Evolutionary conservation across 2,329 filamentous ascomycete species (phyloP), one percentile per base, ranked within the genome.

Genomic region (Aspergillus pseudoviridinutans): DNA sequence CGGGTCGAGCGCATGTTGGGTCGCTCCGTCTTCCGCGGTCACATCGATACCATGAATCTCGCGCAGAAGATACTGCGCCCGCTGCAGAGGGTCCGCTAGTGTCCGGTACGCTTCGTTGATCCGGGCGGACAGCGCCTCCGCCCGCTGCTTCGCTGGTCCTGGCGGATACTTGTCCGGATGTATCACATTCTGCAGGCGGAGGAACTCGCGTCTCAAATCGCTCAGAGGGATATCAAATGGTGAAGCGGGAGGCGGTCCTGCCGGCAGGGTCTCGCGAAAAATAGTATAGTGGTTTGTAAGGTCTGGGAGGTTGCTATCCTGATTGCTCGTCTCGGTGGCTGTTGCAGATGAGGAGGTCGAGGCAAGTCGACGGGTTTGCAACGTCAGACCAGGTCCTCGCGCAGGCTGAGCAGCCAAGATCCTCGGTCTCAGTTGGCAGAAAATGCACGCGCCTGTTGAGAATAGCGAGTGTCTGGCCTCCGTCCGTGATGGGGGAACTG

Each of bases 21-120:
- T 83, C n/a, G 73, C 68, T 76, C 95, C 92, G 68, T 97, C 92
- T 65, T 87, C 85, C 1, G 86, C 87, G 0, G 73, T 76, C 24
- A 94, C 86, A 69, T 96, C 90, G 22, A 92, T 83, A 0, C 87
- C 91, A 44, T 87, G 82, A 54, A 72, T 70, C 52, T 88, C 77
- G 3, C 77, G 75, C 0, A 97, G 83, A 5, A 97, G 78, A 72
- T 97, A 96, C 73, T 97, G 91, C n/a, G 93, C 92, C 25, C 94
- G 85, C 50, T 84, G 75, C 12, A 99, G 79, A 17, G 94, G 92
- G 65, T 88, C 85, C 51, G 84, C 79, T 0, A 99, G 83, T 2
- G 92, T 96, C 68, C 86, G 88, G 81, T 95, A 97, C 0, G 94
- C 94, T 64, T 92, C 88, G 80, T 97, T 97, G 73, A 97, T 92